phyloP scores from a whole-genome alignment of 1,284 basidiomycete genomes.

The Moesziomyces antarcticus region DNA sequence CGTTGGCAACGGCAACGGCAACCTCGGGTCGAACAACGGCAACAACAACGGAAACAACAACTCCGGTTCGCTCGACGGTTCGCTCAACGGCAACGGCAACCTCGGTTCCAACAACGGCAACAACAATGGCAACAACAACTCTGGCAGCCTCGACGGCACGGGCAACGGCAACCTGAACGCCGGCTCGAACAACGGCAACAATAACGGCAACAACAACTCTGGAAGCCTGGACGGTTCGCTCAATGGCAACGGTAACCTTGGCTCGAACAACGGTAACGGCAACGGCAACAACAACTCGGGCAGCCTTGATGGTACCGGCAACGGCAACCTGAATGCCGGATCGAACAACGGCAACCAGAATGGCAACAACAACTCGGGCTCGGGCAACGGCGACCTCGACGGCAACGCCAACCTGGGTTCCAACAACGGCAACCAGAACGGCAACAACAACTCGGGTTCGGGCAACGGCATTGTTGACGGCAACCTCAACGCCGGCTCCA shows the following conservation, averaged over 20 bases:
- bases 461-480: conserved; percentile 14
- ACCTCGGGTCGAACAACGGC: conserved; percentile 11
- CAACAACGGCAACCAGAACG: conserved; percentile 8
- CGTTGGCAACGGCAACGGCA: conserved; percentile 9
- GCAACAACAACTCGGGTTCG: conserved; percentile 16
- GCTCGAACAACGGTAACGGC: conserved; percentile 3
- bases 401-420: conserved; percentile 16
- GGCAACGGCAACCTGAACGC: conserved; percentile 15
- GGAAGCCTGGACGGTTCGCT: conserved; percentile 3
- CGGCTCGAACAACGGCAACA: conserved; percentile 11
- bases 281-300: conserved; percentile 23
- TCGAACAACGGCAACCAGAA: conserved; percentile 9
- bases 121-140: conserved; percentile 21
- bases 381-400: conserved; percentile 2
- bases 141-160: conserved; percentile 8
- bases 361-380: conserved; percentile 17
- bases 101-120: conserved; percentile 15
- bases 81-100: conserved; percentile 10
- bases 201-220: conserved; percentile 17
- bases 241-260: conserved; percentile 12
- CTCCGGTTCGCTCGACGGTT: conserved; percentile 10
- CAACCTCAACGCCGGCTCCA: conserved; percentile 11
- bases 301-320: conserved; percentile 5
- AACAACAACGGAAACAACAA: conserved; percentile 21
- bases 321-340: conserved; percentile 21